Evolutionary conservation across 352 stramenopile species (phyloP).

Genomic region (Thraustochytrium sp.): DNA sequence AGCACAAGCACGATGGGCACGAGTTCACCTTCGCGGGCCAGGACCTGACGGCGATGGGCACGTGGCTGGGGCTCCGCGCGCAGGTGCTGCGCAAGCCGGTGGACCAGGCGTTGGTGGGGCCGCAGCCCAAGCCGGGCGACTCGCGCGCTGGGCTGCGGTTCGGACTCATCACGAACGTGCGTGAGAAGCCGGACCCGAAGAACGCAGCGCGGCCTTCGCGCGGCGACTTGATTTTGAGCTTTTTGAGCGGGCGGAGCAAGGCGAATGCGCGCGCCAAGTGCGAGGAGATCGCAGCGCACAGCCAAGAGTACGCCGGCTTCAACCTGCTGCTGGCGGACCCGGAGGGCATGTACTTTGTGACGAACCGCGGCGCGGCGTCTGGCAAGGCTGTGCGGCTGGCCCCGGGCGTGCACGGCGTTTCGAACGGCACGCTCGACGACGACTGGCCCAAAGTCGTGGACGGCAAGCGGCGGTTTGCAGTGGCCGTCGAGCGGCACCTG

Average conservation of each 20-base stretch:
- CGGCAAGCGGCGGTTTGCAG: background rate
- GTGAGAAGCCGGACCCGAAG: background rate
- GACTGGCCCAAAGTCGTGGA: slow-evolving; percentile 24
- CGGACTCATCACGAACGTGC: slow-evolving; percentile 11
- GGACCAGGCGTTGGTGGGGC: background rate
- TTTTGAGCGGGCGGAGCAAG: background rate
- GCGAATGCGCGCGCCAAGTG: background rate
- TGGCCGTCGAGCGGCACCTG: slow-evolving; percentile 1
- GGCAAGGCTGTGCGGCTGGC: background rate
- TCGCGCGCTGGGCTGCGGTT: background rate
- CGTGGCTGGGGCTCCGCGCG: slow-evolving; percentile 6
- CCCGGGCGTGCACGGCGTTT: slow-evolving; percentile 17
- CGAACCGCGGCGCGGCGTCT: background rate
- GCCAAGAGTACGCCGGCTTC: background rate
- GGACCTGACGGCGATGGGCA: background rate
- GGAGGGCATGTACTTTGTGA: slow-evolving; percentile 17
- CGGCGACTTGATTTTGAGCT: background rate
- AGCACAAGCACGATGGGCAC: background rate
- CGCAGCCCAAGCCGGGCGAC: background rate
- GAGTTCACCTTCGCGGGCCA: background rate
- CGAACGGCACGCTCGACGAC: slow-evolving; percentile 12
- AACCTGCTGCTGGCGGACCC: slow-evolving; percentile 17
- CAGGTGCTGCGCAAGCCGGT: background rate
- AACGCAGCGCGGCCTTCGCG: background rate
- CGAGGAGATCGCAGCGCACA: background rate